Base-by-base conservation (phyloP, 179 eudicot genomes). In the Beta lomatogona region DNA sequence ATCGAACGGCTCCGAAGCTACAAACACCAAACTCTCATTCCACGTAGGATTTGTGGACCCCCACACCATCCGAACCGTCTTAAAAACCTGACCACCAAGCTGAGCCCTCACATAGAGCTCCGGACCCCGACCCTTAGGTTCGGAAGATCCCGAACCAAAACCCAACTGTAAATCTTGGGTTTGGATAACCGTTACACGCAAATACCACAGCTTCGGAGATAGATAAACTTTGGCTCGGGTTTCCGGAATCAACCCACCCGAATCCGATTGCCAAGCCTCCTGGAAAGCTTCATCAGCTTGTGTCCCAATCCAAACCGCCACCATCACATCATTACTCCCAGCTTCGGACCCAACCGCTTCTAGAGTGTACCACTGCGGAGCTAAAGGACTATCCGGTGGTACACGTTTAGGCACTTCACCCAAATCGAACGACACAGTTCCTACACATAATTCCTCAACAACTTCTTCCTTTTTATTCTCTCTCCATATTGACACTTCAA, bases 251-350 rank as follows among this genome's bases (percentile, higher is more conserved):
- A 91, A 81, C 14, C 98, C 97, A 12, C 98, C 97, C 16, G 98
- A 93, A 82, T 94, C 98, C 70, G 98, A 94, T 60, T 94, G 97
- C 97, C 97, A 94, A 1, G 95, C 93, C 79, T 94, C 98, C 73
- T 91, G 92, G 76, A 94, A 94, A 19, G 93, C 91, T 86, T 91
- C 98, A 61, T 92, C 97, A 5, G 93, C 91, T 81, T 93, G 97
- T 15, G 98, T 92, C 13, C 97, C 98, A 13, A 93, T 67, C 98
- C 98, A 94, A 22, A 94, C 97, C 18, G 94, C 91, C 0, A 94
- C 90, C 97, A 94, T 94, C 53, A 94, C 88, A 79, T 94, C 98
- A 22, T 74, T 82, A 72, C 81, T 7, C 31, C 41, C 18, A 71
- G 4, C 82, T 31, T 78, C 87, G 25, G 85, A 73, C 21, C 78